Evolutionary conservation across 257 asterid species (phyloP), one percentile per base, ranked within the genome.

Genomic region (Ilex aquifolium): DNA sequence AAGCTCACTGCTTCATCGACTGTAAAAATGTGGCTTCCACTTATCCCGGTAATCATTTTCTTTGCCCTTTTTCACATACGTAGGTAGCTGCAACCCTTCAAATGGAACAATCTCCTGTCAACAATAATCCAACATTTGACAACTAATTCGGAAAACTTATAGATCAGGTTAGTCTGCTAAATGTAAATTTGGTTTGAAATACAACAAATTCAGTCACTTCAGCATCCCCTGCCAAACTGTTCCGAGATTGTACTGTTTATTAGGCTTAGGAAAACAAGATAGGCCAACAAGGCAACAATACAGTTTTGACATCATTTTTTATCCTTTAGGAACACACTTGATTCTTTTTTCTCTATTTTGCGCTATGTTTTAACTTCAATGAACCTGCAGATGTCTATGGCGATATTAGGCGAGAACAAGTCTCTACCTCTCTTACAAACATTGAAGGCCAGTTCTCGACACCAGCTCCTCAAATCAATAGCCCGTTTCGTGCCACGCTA

Each of bases 1-100:
- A 81, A 81, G 56, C 69, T 83, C 66, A 81, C 79, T 5, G 42
- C 76, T 30, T 78, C 73, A 31, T 78, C 87, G 4, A 62, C 11
- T 12, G 27, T 76, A 77, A 83, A 83, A 69, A 73, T 83, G 79
- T 72, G 85, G 90, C 87, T 81, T 27, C 87, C 85, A 32, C 85
- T 81, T 51, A 32, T 76, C 40, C 85, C 83, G 10, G 87, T 81
- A 76, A 83, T 81, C 56, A 4, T 13, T n/a, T 46, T 14, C 40
- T 27, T 27, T 4, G 3, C 57, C 10, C 0, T 53, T 10, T 10
- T 21, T 53, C 30, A 0, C 7, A 53, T 21, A 5, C 2, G 10
- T n/a, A 49, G 0, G 1, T 36, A 21, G 27, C 27, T 21, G 7
- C 10, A 42, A 42, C 12, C 48, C 7, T 42, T 6, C 48, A 42